phyloP scores from a whole-genome alignment of 2,329 filamentous ascomycete genomes.

The Calycina herbarum region DNA sequence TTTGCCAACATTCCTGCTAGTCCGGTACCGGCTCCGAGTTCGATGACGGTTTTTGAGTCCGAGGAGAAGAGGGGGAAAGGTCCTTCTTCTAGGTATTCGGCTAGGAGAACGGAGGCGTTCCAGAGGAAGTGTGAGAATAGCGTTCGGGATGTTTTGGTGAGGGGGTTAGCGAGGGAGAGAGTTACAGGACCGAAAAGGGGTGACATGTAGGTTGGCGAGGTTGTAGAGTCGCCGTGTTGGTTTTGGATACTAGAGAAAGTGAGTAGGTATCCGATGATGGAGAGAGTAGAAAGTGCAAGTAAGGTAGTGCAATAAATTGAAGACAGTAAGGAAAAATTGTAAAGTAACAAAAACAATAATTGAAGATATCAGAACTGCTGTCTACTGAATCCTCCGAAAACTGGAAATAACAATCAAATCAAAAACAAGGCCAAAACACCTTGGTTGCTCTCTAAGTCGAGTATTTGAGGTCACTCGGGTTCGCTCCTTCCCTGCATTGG shows the following conservation, averaged over 20 bases:
- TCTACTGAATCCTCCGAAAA: too few species aligned
- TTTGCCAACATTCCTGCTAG: slow-evolving; percentile 52
- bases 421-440: neutral
- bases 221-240: slow-evolving; percentile 61
- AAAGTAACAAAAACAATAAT: neutral
- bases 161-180: slow-evolving; percentile 42
- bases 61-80: slow-evolving; percentile 24
- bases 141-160: slow-evolving; percentile 52
- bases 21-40: slow-evolving; percentile 67
- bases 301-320: neutral
- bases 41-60: slow-evolving; percentile 46
- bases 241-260: slow-evolving; percentile 51
- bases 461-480: too few species aligned
- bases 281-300: neutral
- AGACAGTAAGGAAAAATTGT: neutral
- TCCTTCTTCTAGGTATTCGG: slow-evolving; percentile 53
- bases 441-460: too few species aligned
- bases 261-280: neutral
- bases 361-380: too few species aligned
- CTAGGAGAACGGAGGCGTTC: slow-evolving; percentile 62
- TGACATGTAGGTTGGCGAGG: slow-evolving; percentile 60
- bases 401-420: neutral
- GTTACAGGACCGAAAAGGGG: slow-evolving; percentile 36
- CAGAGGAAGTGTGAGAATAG: slow-evolving; percentile 74
- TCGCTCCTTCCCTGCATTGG: too few species aligned